Evolutionary conservation across 148 eudicot species (phyloP), one percentile per base, ranked within the genome.

Genomic region (Arbutus unedo): DNA sequence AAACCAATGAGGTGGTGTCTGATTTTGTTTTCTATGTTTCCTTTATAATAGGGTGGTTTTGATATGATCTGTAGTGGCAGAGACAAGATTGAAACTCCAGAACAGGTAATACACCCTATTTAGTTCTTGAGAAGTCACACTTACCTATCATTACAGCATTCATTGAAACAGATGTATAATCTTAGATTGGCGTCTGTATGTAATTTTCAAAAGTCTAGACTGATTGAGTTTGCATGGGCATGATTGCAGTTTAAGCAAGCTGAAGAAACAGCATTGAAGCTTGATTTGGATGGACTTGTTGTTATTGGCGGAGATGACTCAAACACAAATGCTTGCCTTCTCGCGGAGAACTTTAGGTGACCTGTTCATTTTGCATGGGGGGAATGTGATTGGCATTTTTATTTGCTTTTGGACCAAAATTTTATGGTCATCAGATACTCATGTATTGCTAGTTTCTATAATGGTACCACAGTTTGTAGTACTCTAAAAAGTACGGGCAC

Each of bases 241-340:
- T 83, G 77, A 81, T 85, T 84, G 80, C 91, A 94, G 99, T 97
- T 97, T 87, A 92, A 96, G 86, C 98, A 94, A 97, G 98, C 99
- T 79, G 91, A 87, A 90, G 98, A 94, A 83, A 94, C 99, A 45
- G 97, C 92, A 57, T 5, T 80, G 81, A 97, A 93, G 88, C 96
- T 96, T 62, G 98, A 94, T 79, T 89, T 97, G 87, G 99, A 97
- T 85, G 99, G 99, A 18, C 91, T 97, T 87, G 93, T 96, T 87
- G 98, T 96, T 50, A 97, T 97, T 83, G 99, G 98, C 43, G 99
- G 99, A 78, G 99, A 97, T 82, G 99, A 94, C 85, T 97, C 99
- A 66, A 97, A 97, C 80, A 94, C 99, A 14, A 97, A 97, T 90
- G 99, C 99, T 79, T 97, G 99, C 78, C 97, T 97, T 77, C 95